Evolutionary conservation across 2,329 filamentous ascomycete species (phyloP).

Genomic region (Ceratocystis cacaofunesta): DNA sequence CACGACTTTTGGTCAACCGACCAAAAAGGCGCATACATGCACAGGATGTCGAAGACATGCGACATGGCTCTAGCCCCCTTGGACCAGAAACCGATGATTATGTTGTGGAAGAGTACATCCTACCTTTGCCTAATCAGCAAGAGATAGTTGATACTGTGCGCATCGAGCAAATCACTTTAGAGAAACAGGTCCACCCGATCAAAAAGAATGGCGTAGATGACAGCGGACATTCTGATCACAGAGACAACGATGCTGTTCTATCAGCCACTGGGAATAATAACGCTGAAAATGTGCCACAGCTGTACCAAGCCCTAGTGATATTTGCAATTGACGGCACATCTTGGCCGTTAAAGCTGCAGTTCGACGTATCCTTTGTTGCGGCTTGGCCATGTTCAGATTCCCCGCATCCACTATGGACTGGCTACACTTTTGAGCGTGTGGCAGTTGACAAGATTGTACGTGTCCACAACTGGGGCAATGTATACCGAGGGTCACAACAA

Average conservation of each 20-base stretch:
- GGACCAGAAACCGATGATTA: slow-evolving; percentile 48
- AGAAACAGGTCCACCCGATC: slow-evolving; percentile 20
- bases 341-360: slow-evolving; percentile 47
- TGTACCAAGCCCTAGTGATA: slow-evolving; percentile 46
- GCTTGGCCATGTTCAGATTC: slow-evolving; percentile 49
- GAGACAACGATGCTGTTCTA: neutral
- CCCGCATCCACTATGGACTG: slow-evolving; percentile 57
- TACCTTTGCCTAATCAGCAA: slow-evolving; percentile 42
- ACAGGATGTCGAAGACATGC: slow-evolving; percentile 51
- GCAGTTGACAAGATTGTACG: slow-evolving; percentile 50
- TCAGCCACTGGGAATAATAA: slow-evolving; percentile 18
- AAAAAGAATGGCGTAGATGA: slow-evolving; percentile 1
- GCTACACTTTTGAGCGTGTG: slow-evolving; percentile 47
- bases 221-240: neutral
- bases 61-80: slow-evolving; percentile 51
- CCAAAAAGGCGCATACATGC: slow-evolving; percentile 41
- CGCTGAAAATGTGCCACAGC: slow-evolving; percentile 24
- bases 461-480: slow-evolving; percentile 49
- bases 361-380: slow-evolving; percentile 51
- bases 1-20: slow-evolving; percentile 46
- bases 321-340: slow-evolving; percentile 49
- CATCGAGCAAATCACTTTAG: slow-evolving; percentile 52
- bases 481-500: slow-evolving; percentile 24
- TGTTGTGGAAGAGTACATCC: slow-evolving; percentile 49
- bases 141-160: slow-evolving; percentile 50